A percentile compares a stretch with the other conserved stretches of the same genome.
phyloP scores from a whole-genome alignment of 106 monocot genomes.

The Dioscorea dumetorum region DNA sequence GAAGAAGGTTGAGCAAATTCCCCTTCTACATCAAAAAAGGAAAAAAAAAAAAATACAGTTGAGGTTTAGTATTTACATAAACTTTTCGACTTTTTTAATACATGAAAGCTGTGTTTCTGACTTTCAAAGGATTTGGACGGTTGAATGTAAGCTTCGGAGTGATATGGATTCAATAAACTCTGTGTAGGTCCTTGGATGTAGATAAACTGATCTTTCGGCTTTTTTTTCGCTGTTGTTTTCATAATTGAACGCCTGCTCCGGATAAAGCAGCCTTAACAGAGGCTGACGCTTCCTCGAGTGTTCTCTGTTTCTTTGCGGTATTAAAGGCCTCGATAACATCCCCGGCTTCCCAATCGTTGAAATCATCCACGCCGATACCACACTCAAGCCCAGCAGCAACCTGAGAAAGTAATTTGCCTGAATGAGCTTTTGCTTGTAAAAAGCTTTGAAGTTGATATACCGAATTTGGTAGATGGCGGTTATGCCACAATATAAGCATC shows the following conservation, averaged over 20 bases:
- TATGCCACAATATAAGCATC: too few species aligned
- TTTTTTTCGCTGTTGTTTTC: neutral
- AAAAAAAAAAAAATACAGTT: constrained; percentile 15
- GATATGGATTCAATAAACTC: neutral
- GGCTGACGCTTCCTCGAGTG: constrained; percentile 94
- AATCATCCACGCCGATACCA: constrained; percentile 78
- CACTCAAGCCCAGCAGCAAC: constrained; percentile 86
- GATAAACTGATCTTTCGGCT: neutral
- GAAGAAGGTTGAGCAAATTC: constrained; percentile 3
- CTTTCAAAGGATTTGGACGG: neutral
- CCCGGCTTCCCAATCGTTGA: constrained; percentile 73
- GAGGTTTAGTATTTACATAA: constrained; percentile 28
- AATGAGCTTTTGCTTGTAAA: too few species aligned
- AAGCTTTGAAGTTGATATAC: too few species aligned
- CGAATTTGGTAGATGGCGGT: too few species aligned
- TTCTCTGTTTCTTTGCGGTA: constrained; percentile 65
- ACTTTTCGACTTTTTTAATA: constrained; percentile 1
- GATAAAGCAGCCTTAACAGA: constrained; percentile 64
- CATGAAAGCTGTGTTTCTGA: too few species aligned
- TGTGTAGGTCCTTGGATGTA: neutral
- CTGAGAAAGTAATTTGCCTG: constrained; percentile 20
- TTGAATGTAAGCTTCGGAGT: neutral
- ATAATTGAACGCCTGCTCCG: constrained; percentile 49
- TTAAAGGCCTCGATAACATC: constrained; percentile 88
- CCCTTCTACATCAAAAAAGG: constrained; percentile 3